Evolutionary conservation across 192 early-diverging fungal species (phyloP), one percentile per base, ranked within the genome.

Genomic region (Ramicandelaber brevisporus): DNA sequence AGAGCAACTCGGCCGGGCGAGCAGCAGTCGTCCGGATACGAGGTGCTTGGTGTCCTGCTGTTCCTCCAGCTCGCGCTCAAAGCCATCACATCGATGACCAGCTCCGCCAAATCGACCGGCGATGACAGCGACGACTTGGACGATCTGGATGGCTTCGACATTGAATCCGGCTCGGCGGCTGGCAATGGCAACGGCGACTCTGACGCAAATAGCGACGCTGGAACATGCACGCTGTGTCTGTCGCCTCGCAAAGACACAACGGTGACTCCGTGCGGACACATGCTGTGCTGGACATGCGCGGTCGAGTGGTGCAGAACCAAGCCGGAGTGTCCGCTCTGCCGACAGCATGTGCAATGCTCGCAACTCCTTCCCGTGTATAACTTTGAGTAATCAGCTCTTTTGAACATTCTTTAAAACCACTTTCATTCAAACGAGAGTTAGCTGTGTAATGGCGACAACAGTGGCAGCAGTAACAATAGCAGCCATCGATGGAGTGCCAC

Each of bases 261-360:
- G 0, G 58, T 77, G 1, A 90, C 86, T 0, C 72, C 78, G 2
- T 96, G 90, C 46, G 90, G 90, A 0, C 90, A 96, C 47, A 37
- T 96, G 34, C 92, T 92, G 39, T 96, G 90, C 46, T 96, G 87
- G 86, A 69, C 43, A 12, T 96, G 90, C 37, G 74, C 83, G 16
- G 63, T 74, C 12, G 84, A 88, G 43, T 92, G 90, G 84, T 78
- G 78, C 36, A 64, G 74, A 27, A 77, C 66, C 33, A 90, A 85
- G 61, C 54, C 75, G 2, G 90, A 96, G 44, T 96, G 90, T 30
- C 86, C 90, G 16, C 51, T 96, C 1, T 96, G 90, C 28, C 68
- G 90, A 17, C 86, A 88, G 40, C 46, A 61, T 5, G 52, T 82
- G 3, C 59, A 62, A 26, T 31, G 63, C n/a, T 69, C 73, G 15